These are phyloP conservation scores for Pseudonitzschia multiseries DNA, from an alignment of 108 stramenopile species.

Conservation along the genomic window DNA sequence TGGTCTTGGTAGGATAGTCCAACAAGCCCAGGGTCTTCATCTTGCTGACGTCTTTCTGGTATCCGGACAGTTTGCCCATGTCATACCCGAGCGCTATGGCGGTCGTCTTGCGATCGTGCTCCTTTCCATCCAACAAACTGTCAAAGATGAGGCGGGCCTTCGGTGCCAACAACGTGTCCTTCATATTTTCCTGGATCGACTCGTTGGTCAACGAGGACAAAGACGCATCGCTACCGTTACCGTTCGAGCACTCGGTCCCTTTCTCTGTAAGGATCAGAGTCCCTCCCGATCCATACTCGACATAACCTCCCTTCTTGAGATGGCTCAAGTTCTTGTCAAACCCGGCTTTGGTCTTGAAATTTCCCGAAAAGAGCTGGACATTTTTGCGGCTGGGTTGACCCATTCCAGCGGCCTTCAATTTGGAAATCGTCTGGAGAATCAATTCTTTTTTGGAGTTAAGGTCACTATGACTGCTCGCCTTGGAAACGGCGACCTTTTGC, in stretches of 20 bases:
- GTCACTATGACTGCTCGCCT: neutral
- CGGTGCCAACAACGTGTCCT: constrained; percentile 2
- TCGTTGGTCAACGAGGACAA: constrained; percentile 9
- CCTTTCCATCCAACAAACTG: constrained; percentile 16
- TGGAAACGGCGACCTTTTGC: neutral
- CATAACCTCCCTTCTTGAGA: constrained; percentile 2
- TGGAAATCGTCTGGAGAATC: constrained; percentile 5
- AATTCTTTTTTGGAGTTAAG: neutral
- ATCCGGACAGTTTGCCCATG: constrained; percentile 16
- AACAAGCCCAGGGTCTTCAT: constrained; percentile 24
- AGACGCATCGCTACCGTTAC: neutral
- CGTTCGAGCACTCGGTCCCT: neutral
- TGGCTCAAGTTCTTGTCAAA: constrained; percentile 2
- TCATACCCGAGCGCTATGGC: constrained; percentile 4
- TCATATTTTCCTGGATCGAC: constrained; percentile 13
- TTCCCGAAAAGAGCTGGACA: constrained; percentile 14
- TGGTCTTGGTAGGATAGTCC: constrained; percentile 7
- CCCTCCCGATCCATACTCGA: neutral
- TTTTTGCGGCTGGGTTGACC: neutral
- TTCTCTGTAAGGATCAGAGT: constrained; percentile 7
- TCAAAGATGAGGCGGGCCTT: constrained; percentile 22
- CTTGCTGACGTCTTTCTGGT: constrained; percentile 7
- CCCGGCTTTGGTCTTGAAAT: constrained; percentile 9
- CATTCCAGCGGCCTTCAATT: constrained; percentile 8
- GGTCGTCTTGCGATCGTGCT: constrained; percentile 3